Evolutionary conservation across 202 grass and related monocot species (phyloP).

Genomic region (Setaria viridis): DNA sequence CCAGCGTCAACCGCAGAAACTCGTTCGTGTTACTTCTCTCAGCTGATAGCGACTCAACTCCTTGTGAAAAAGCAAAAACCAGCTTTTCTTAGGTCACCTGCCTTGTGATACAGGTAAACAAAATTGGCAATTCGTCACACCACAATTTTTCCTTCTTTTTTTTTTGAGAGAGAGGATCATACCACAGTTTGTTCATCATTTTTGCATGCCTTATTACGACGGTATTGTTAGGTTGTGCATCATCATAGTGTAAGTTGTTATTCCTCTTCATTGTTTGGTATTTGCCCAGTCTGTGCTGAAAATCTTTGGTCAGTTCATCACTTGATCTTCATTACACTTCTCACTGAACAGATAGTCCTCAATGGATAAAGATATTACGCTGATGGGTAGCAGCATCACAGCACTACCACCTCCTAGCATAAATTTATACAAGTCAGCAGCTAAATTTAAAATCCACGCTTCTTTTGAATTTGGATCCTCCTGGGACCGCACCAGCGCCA

Average conservation of each 20-base stretch:
- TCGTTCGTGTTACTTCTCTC: slow-evolving; percentile 26
- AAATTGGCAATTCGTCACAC: background rate
- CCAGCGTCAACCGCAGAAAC: slow-evolving; percentile 47
- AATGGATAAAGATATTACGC: slow-evolving; percentile 12
- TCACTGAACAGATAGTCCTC: slow-evolving; percentile 20
- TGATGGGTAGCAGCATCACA: slow-evolving; percentile 46
- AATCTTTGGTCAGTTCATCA: background rate
- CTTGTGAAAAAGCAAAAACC: slow-evolving; percentile 20
- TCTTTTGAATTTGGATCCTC: slow-evolving; percentile 20
- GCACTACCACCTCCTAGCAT: slow-evolving; percentile 37
- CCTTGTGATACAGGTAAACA: slow-evolving; percentile 7
- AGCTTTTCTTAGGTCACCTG: slow-evolving; percentile 21
- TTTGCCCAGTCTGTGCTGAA: background rate
- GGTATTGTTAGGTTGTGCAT: background rate
- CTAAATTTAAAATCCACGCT: slow-evolving; percentile 13
- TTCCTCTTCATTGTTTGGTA: background rate
- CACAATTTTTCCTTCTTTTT: background rate
- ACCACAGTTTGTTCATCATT: background rate
- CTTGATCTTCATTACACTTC: background rate
- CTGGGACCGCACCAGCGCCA: slow-evolving; percentile 18
- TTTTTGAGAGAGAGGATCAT: too few species aligned
- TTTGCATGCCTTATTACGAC: background rate
- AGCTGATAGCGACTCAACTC: slow-evolving; percentile 36
- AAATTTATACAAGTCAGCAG: slow-evolving; percentile 22
- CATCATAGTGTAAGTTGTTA: background rate